Conservation (phyloP, 1,284 basidiomycete species). For the Puccinia triticina region DNA sequence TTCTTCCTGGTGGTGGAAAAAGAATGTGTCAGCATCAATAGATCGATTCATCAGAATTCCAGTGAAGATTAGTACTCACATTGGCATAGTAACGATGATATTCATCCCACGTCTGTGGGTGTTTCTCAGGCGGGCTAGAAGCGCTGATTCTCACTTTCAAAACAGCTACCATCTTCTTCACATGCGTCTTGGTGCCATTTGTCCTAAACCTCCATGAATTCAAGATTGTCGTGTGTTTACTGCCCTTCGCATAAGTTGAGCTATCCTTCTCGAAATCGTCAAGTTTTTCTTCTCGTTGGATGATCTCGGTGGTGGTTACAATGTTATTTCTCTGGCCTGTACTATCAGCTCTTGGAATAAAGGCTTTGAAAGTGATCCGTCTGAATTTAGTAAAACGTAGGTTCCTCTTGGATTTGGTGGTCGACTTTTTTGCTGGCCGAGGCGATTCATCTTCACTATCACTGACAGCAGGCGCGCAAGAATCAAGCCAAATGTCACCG, state of each 20-base stretch:
- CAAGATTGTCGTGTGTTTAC: not conserved
- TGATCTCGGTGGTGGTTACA: slow-evolving; percentile 17
- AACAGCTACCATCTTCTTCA: slow-evolving; percentile 41
- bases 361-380: slow-evolving; percentile 48
- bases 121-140: slow-evolving; percentile 54
- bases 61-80: slow-evolving; percentile 44
- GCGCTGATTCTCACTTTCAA: slow-evolving; percentile 51
- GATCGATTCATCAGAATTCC: not conserved
- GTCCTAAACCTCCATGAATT: slow-evolving; percentile 39
- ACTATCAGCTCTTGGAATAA: slow-evolving; percentile 30
- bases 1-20: slow-evolving; percentile 15
- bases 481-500: slow-evolving; percentile 26
- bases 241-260: not conserved
- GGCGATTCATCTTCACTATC: slow-evolving; percentile 41
- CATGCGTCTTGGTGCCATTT: slow-evolving; percentile 19
- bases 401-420: slow-evolving; percentile 3
- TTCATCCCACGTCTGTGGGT: slow-evolving; percentile 56
- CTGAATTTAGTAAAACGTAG: slow-evolving; percentile 22
- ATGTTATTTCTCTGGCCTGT: slow-evolving; percentile 24
- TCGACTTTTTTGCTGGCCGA: not conserved
- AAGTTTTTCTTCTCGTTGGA: not conserved
- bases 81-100: slow-evolving; percentile 54
- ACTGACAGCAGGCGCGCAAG: slow-evolving; percentile 21
- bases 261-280: not conserved
- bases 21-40: not conserved